phyloP scores from a whole-genome alignment of 345 rosid genomes.

The Brassica nigra region DNA sequence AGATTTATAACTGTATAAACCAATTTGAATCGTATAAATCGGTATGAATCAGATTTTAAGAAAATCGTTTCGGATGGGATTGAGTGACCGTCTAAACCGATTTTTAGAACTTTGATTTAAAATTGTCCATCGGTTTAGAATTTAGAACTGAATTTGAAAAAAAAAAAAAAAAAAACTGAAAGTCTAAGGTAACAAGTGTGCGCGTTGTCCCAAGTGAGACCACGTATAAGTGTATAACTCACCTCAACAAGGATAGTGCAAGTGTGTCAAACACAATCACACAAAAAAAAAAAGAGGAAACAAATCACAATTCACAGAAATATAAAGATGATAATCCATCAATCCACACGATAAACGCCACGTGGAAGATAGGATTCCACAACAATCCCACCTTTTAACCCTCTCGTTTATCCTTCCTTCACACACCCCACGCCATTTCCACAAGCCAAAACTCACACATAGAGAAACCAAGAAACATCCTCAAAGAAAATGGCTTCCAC shows the following conservation, averaged over 20 bases:
- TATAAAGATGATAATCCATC: conserved; percentile 45
- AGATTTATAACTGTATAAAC: too few species aligned
- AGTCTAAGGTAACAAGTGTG: background rate
- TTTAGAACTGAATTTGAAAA: too few species aligned
- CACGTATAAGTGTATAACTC: conserved; percentile 15
- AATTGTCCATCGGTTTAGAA: too few species aligned
- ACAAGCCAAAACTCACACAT: background rate
- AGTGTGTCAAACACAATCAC: conserved; percentile 35
- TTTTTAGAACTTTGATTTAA: too few species aligned
- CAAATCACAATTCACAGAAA: conserved; percentile 8
- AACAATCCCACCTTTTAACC: conserved; percentile 22
- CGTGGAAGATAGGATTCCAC: conserved; percentile 57
- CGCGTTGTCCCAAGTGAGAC: conserved; percentile 5
- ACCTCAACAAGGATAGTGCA: conserved; percentile 32
- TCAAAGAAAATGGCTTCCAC: conserved; percentile 48
- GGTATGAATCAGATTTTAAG: too few species aligned
- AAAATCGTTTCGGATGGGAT: too few species aligned
- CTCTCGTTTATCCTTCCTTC: background rate
- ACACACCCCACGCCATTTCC: conserved; percentile 39
- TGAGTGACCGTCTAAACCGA: too few species aligned
- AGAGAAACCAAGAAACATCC: background rate
- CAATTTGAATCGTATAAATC: too few species aligned
- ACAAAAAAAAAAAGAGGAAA: conserved; percentile 10
- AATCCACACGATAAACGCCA: conserved; percentile 53
- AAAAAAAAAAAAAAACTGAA: too few species aligned